Conservation (phyloP, 1,284 basidiomycete species). For the Boletus mariae region DNA sequence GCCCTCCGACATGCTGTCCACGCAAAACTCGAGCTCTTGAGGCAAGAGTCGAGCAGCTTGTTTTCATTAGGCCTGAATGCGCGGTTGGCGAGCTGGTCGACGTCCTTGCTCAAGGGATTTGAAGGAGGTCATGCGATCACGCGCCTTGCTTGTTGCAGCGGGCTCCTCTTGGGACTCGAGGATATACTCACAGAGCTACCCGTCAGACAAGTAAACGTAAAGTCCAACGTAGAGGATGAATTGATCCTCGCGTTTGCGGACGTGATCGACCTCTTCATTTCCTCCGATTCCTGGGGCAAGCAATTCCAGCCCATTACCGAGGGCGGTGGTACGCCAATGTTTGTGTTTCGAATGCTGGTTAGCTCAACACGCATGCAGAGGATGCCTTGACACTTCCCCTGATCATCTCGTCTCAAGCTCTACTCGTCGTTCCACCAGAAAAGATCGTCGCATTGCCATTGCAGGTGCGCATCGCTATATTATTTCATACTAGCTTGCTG, state of each 20-base stretch:
- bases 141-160: constrained; percentile 56
- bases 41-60: constrained; percentile 36
- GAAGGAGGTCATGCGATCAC: constrained; percentile 60
- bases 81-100: constrained; percentile 49
- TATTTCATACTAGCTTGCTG: constrained; percentile 1
- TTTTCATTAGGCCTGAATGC: constrained; percentile 43
- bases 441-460: constrained; percentile 60
- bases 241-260: constrained; percentile 66
- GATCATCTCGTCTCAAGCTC: constrained; percentile 54
- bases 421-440: constrained; percentile 47
- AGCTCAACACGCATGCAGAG: constrained; percentile 16
- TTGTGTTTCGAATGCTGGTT: constrained; percentile 12
- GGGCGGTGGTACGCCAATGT: constrained; percentile 29
- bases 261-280: constrained; percentile 56
- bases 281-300: constrained; percentile 54
- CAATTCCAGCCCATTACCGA: constrained; percentile 56
- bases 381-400: constrained; percentile 39
- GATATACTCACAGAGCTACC: constrained; percentile 39
- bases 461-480: constrained; percentile 30
- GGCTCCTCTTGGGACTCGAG: constrained; percentile 60
- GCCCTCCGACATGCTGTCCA: constrained; percentile 65
- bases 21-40: constrained; percentile 44
- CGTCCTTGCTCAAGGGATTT: constrained; percentile 57
- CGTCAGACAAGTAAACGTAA: constrained; percentile 24
- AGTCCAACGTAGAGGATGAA: constrained; percentile 55